Base-by-base conservation (phyloP, 148 eudicot species). In the Rhododendron vialii region DNA sequence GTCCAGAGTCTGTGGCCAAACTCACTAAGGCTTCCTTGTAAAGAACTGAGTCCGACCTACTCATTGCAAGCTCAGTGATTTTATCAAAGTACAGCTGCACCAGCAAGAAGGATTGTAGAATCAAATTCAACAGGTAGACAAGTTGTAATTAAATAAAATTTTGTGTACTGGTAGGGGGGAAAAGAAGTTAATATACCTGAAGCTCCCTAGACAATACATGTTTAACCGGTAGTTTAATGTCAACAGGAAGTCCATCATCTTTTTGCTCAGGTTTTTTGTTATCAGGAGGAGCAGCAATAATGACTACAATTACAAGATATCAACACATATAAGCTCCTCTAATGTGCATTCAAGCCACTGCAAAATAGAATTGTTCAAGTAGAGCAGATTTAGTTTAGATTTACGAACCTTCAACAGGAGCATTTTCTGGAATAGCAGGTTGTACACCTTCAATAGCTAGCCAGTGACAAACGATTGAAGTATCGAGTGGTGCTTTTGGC, bases 371-470 rank as follows among this genome's bases (percentile, higher is more conserved):
- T 36, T 45, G 76, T 51, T 51, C 48, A 57, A 35, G 80, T 30
- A 50, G 73, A 82, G 33, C 50, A 71, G 4, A 48, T 84, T 50
- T 28, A 30, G 26, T 9, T 7, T 15, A 47, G 85, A 83, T 71
- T 47, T 10, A 69, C 81, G 45, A 67, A 93, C 97, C 95, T 92
- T 91, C 94, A n/a, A 91, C 91, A 13, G 93, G 92, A 84, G 97
- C 93, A 88, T 94, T 94, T 89, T 94, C 94, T 57, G 97, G 97
- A 88, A 94, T 92, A 51, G 92, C 95, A 85, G 95, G 97, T 87
- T 94, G 97, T 87, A 94, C 93, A 47, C 95, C 97, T 88, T 94
- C 95, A 53, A 94, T 91, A 85, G 97, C 97, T 77, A 94, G 86
- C 97, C 97, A 94, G 80, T 94, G 97, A 85, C 95, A 93, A 88